These are phyloP conservation scores for Zygotorulaspora chibaensis DNA, from an alignment of 805 yeast genomes.

Conservation along the genomic window DNA sequence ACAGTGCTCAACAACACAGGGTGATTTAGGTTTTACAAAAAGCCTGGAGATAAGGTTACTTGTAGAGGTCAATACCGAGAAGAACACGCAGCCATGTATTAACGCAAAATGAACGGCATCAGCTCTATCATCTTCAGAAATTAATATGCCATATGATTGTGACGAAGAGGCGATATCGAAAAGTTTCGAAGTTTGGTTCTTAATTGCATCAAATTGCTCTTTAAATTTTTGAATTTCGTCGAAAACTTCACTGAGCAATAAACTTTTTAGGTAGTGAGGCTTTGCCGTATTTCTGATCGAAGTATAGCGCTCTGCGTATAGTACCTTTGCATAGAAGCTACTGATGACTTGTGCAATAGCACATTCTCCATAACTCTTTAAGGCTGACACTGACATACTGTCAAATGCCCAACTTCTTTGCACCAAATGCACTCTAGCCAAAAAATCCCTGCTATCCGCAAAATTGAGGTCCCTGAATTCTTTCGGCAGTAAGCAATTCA, in stretches of 20 bases:
- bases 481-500: slow-evolving; percentile 27
- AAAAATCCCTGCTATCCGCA: slow-evolving; percentile 20
- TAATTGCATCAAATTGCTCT: slow-evolving; percentile 20
- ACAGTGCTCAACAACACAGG: slow-evolving; percentile 5
- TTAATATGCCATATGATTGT: not conserved
- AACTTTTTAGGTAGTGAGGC: slow-evolving; percentile 18
- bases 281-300: slow-evolving; percentile 26
- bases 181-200: slow-evolving; percentile 19
- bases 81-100: slow-evolving; percentile 15
- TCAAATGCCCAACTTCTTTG: slow-evolving; percentile 15
- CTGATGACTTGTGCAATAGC: slow-evolving; percentile 19
- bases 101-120: slow-evolving; percentile 16
- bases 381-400: slow-evolving; percentile 10
- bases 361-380: slow-evolving; percentile 21
- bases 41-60: slow-evolving; percentile 25
- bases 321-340: slow-evolving; percentile 21
- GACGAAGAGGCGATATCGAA: slow-evolving; percentile 17
- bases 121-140: slow-evolving; percentile 12
- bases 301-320: slow-evolving; percentile 27
- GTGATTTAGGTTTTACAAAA: slow-evolving; percentile 9
- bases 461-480: slow-evolving; percentile 26
- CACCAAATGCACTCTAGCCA: slow-evolving; percentile 14
- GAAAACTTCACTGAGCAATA: slow-evolving; percentile 20
- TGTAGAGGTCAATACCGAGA: slow-evolving; percentile 15
- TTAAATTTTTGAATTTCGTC: slow-evolving; percentile 14